Base-by-base conservation (phyloP, 2,329 filamentous ascomycete genomes). In the Huntiella moniliformis region DNA sequence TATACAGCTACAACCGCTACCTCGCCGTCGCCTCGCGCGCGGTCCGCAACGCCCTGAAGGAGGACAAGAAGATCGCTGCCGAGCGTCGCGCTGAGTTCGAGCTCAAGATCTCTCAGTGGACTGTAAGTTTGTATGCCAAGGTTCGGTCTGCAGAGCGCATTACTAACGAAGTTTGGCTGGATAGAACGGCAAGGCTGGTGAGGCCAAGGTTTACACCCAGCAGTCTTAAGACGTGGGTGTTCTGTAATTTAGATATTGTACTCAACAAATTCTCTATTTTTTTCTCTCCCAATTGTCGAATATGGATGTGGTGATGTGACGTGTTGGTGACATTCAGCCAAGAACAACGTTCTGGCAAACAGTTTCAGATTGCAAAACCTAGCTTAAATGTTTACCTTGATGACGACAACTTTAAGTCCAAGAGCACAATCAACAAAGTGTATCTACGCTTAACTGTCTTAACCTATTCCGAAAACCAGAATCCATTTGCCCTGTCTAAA, bases 1-100 rank as follows among this genome's bases (percentile, higher is more conserved):
- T 6, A 28, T 52, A 54, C 64, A 98, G 91, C 71, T 98, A 98
- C 84, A 98, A 98, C 81, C 91, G 87, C 71, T 96, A 95, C 79
- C 79, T 98, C 63, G 79, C 87, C 61, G 77, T 98, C 68, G 86
- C 91, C 60, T 78, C 87, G 67, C 86, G 87, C 67, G 82, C 84
- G 61, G 83, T 98, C 64, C 91, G 92, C 70, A 82, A 85, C 64
- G 93, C 86, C 64, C 74, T 98, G 65, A 95, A 96, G 75, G 91
- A 98, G 61, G 84, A 91, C 49, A 81, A 86, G 71, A 78, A 91
- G 68, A 65, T 95, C 55, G 63, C 64, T 55, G 86, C 87, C 54
- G 91, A 96, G 76, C 80, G 84, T 62, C 79, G 91, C 63, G 87
- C 86, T 61, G 77, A 86, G 66, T 80, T 79, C 67, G 88, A 96